Conservation (phyloP, 305 asterid species). For the Stenogyne calaminthoides region DNA sequence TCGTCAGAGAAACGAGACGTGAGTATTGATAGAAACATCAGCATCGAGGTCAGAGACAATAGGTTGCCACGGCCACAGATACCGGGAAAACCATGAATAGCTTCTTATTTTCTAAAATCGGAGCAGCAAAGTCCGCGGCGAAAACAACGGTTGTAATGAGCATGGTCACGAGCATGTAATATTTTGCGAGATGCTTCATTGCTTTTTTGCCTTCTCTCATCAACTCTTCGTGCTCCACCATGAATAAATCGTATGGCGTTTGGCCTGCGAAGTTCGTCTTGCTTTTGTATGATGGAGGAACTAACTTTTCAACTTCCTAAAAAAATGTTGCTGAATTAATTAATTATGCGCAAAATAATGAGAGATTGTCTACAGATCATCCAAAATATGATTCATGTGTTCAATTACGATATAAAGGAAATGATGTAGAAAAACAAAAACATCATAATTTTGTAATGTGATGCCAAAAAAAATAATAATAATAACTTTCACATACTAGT, state of each 20-base stretch:
- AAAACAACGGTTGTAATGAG: conserved; percentile 38
- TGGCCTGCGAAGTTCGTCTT: conserved; percentile 15
- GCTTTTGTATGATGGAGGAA: conserved; percentile 22
- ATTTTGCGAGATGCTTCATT: conserved; percentile 39
- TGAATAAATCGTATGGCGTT: conserved; percentile 32
- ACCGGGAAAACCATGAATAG: conserved; percentile 30
- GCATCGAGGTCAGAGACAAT: conserved; percentile 35
- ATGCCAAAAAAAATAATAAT: too few species aligned
- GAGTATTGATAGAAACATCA: too few species aligned
- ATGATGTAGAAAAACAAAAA: too few species aligned
- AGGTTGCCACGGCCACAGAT: conserved; percentile 34
- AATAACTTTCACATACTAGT: too few species aligned
- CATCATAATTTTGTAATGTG: too few species aligned
- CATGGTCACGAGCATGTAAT: conserved; percentile 40
- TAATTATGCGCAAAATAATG: too few species aligned
- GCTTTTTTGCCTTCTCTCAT: conserved; percentile 33
- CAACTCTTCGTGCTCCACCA: conserved; percentile 13
- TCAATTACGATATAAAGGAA: too few species aligned
- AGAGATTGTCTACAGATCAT: too few species aligned
- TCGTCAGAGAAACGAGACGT: too few species aligned
- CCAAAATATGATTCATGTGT: too few species aligned
- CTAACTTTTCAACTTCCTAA: conserved; percentile 43
- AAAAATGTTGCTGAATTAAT: neutral
- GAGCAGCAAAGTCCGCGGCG: conserved; percentile 35
- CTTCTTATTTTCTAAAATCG: conserved; percentile 14